Percentiles rank a stretch among this genome's conserved stretches.
phyloP scores from a whole-genome alignment of 208 protist species.

The Leishmania major region DNA sequence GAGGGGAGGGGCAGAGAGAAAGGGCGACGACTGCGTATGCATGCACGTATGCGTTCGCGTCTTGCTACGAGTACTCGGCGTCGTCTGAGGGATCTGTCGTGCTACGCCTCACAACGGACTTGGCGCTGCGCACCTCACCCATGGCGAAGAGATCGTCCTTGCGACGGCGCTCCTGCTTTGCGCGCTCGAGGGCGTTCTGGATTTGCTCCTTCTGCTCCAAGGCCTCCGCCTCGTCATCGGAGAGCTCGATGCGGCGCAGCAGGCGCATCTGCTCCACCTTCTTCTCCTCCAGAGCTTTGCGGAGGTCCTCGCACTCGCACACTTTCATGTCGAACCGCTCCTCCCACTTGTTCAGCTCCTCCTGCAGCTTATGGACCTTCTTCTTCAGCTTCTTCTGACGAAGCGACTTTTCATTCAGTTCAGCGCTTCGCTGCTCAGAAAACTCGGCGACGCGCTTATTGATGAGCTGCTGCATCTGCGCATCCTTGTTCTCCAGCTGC shows the following conservation, averaged over 20 bases:
- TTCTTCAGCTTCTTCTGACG: constrained; percentile 81
- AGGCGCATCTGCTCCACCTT: constrained; percentile 76
- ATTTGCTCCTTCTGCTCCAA: constrained; percentile 77
- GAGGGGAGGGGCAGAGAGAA: not conserved
- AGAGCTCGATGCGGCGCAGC: constrained; percentile 55
- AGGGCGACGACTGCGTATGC: not conserved
- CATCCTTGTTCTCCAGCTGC: constrained; percentile 71
- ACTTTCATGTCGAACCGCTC: constrained; percentile 82
- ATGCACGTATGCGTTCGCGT: not conserved
- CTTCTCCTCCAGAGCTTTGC: constrained; percentile 70
- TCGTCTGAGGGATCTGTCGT: constrained; percentile 21
- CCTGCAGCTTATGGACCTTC: constrained; percentile 79
- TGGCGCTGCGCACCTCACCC: constrained; percentile 76
- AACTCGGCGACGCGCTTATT: constrained; percentile 81
- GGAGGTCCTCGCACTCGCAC: constrained; percentile 84
- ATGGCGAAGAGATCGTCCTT: constrained; percentile 75
- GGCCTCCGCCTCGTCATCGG: constrained; percentile 57
- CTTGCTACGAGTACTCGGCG: constrained; percentile 14
- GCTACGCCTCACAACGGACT: constrained; percentile 28
- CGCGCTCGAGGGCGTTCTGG: constrained; percentile 68
- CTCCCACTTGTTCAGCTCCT: constrained; percentile 49
- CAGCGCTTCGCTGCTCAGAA: constrained; percentile 47
- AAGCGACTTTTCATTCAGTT: constrained; percentile 45
- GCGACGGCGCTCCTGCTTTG: constrained; percentile 69
- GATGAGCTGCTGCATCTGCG: constrained; percentile 72